phyloP scores from a whole-genome alignment of 2,329 filamentous ascomycete genomes.

The Sphaerulina populicola region DNA sequence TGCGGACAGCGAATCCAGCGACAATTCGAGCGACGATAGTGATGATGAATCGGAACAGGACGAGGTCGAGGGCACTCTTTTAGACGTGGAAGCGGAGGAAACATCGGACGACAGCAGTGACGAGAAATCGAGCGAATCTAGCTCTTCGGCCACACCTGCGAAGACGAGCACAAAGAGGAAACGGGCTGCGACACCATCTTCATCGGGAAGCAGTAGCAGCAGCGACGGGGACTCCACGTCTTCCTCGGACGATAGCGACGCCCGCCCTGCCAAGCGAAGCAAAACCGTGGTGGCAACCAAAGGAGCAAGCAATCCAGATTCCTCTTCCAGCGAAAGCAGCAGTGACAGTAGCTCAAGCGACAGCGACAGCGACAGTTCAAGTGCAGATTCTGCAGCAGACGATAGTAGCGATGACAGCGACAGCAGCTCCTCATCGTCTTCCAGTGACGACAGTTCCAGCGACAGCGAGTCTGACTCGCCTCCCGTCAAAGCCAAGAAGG shows the following conservation, averaged over 20 bases:
- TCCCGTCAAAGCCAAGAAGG: slow-evolving; percentile 17
- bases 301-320: slow-evolving; percentile 22
- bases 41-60: slow-evolving; percentile 15
- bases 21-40: slow-evolving; percentile 12
- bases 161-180: slow-evolving; percentile 20
- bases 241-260: slow-evolving; percentile 27
- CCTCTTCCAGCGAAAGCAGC: slow-evolving; percentile 12
- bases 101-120: slow-evolving; percentile 23
- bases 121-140: slow-evolving; percentile 10
- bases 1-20: slow-evolving; percentile 14
- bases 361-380: slow-evolving; percentile 15
- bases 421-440: slow-evolving; percentile 13
- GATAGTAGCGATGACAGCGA: slow-evolving; percentile 17
- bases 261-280: slow-evolving; percentile 26
- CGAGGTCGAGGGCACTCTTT: slow-evolving; percentile 13
- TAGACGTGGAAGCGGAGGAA: slow-evolving; percentile 23
- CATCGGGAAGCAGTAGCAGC: slow-evolving; percentile 12
- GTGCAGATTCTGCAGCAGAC: slow-evolving; percentile 23
- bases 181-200: slow-evolving; percentile 15
- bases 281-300: slow-evolving; percentile 21
- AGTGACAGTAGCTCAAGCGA: slow-evolving; percentile 22
- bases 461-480: slow-evolving; percentile 8
- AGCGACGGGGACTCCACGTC: neutral
- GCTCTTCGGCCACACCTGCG: slow-evolving; percentile 10
- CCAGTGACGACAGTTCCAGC: slow-evolving; percentile 6